Evolutionary conservation across 306 rosid genomes (phyloP).

Genomic region (Cicer pinnatifidum): DNA sequence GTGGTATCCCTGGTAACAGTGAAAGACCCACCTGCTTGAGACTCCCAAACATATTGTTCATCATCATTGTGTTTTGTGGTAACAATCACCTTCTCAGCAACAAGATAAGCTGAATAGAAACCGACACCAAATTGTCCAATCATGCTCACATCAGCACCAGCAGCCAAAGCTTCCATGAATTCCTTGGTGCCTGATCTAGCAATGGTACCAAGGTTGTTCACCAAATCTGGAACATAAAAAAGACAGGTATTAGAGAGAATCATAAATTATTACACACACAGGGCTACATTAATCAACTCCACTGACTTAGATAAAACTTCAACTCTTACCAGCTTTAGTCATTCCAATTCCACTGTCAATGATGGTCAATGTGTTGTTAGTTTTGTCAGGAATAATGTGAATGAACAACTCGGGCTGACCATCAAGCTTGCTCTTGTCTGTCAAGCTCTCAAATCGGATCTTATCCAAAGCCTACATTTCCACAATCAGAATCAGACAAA

Average conservation of each 20-base stretch:
- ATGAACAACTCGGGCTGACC: conserved; percentile 86
- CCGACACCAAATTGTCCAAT: conserved; percentile 98
- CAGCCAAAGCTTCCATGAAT: conserved; percentile 96
- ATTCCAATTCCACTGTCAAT: conserved; percentile 94
- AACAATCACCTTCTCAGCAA: conserved; percentile 86
- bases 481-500: conserved; percentile 4
- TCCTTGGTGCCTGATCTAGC: conserved; percentile 98
- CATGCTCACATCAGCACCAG: conserved; percentile 99
- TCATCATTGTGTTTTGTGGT: conserved; percentile 94
- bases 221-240: conserved; percentile 68
- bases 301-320: neutral
- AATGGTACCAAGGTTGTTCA: conserved; percentile 93
- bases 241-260: neutral
- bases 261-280: neutral
- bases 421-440: conserved; percentile 97
- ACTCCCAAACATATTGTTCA: conserved; percentile 94
- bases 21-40: conserved; percentile 96
- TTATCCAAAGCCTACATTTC: conserved; percentile 77
- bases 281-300: neutral
- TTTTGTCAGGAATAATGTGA: conserved; percentile 84
- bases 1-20: conserved; percentile 83
- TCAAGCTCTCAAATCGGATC: conserved; percentile 81
- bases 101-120: conserved; percentile 94
- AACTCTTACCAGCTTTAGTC: conserved; percentile 89
- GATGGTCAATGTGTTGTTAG: conserved; percentile 72